Base-by-base conservation (phyloP, 2,329 filamentous ascomycete species). In the Aureobasidium lini region DNA sequence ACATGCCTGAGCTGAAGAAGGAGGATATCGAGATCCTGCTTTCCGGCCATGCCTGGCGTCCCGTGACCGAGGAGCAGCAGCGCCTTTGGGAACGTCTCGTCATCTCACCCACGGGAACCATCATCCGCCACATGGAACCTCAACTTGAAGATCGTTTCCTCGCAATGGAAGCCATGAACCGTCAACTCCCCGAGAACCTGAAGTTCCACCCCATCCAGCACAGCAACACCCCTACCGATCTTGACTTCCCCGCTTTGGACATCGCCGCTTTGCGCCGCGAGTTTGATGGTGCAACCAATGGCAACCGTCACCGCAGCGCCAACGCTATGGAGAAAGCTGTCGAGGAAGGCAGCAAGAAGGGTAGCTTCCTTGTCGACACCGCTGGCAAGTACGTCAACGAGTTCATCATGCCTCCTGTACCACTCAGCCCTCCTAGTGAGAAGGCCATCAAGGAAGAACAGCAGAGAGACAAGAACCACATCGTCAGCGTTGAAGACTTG, bases 31-130 rank as follows among this genome's bases (percentile, higher is more conserved):
- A 70, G 62, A 81, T 69, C 3, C 67, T 79, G 11, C 72, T 72
- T 29, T 72, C 77, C 18, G 72, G 70, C 32, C 32, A 40, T 4
- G 32, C 43, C 34, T 57, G 32, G 42, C 54, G 36, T 31, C 23
- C 42, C 3, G 2, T 13, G 3, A 42, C 54, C 36, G 72, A 72
- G n/a, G 68, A 74, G n/a, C 72, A 76, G 28, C 72, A 70, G 34
- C 73, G 71, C n/a, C 64, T 72, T 31, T 77, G 76, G 61, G 74
- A 75, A 1, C 81, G 86, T 29, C 84, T 88, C 63, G 80, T 92
- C 64, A 83, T 92, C 56, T 91, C 88, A 0, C 87, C 88, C 0
- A 85, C 87, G 62, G 88, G 89, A 10, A 85, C 89, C 63, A 89
- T 87, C 68, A 78, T 93, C n/a, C 84, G 86, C 64, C 86, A 88